Conservation (phyloP, 2,329 filamentous ascomycete genomes). For the Ophiostoma piceae region DNA sequence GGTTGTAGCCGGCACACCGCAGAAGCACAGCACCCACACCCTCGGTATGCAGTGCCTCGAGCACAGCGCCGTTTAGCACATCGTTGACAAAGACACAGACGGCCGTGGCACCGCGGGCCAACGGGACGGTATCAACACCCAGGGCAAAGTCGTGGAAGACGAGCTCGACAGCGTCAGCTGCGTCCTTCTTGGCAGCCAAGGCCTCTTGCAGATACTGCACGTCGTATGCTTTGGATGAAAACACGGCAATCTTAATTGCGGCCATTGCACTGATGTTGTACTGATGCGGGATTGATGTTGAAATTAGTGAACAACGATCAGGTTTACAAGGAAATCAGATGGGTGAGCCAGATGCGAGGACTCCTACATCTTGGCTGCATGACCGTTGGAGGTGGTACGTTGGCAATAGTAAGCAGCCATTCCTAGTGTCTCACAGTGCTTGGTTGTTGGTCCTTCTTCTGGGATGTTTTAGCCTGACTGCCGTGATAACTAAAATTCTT, state of each 20-base stretch:
- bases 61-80: conserved; percentile 46
- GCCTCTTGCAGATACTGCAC: conserved; percentile 47
- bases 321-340: neutral
- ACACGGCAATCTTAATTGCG: conserved; percentile 13
- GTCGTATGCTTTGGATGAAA: conserved; percentile 17
- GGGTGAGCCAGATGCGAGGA: neutral
- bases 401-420: neutral
- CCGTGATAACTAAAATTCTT: too few relatives aligned
- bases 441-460: neutral
- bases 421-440: neutral
- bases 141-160: conserved; percentile 56
- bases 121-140: conserved; percentile 48
- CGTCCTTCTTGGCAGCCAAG: conserved; percentile 35
- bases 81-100: conserved; percentile 68
- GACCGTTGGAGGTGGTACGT: neutral
- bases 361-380: neutral
- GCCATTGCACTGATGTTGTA: neutral
- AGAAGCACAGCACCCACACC: conserved; percentile 57
- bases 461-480: too few relatives aligned
- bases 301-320: neutral
- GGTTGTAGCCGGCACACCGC: conserved; percentile 64
- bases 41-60: conserved; percentile 44
- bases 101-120: conserved; percentile 50
- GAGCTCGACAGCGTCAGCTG: conserved; percentile 41
- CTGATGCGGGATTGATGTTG: neutral